Conservation (phyloP, 768 basidiomycete genomes). For the Ramaria sp. region DNA sequence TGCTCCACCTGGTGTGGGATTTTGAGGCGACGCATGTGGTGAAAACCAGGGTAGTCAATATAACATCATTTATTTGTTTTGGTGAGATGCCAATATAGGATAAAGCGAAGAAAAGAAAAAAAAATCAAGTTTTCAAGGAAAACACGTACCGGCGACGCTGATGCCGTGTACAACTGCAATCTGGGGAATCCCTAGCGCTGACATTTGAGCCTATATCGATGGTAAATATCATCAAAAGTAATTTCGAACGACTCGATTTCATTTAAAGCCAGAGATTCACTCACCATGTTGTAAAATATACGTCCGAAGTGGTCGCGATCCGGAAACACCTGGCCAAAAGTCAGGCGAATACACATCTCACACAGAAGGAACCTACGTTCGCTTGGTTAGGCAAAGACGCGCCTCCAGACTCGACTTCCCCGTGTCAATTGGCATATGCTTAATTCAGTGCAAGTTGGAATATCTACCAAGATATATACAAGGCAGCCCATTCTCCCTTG, state of each 20-base stretch:
- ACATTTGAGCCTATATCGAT: constrained; percentile 70
- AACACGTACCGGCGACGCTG: constrained; percentile 62
- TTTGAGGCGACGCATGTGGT: not conserved
- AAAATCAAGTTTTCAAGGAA: too few species aligned
- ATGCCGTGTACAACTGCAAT: constrained; percentile 92
- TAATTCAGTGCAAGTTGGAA: constrained; percentile 4
- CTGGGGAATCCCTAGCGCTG: constrained; percentile 82
- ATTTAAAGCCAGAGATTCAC: not conserved
- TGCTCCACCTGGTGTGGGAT: constrained; percentile 51
- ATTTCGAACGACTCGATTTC: not conserved
- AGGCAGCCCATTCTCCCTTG: constrained; percentile 80
- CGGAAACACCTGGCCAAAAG: constrained; percentile 57
- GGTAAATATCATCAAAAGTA: not conserved
- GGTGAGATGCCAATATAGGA: too few species aligned
- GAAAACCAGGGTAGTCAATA: too few species aligned
- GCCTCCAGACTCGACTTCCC: constrained; percentile 77
- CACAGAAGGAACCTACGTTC: constrained; percentile 33
- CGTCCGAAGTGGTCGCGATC: constrained; percentile 94
- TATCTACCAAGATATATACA: constrained; percentile 83
- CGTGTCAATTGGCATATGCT: constrained; percentile 8
- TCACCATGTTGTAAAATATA: constrained; percentile 95
- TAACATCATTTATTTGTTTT: too few species aligned
- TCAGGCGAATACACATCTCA: not conserved
- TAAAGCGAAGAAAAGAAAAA: too few species aligned
- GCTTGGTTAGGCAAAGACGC: constrained; percentile 90